Percentiles rank a stretch among this genome's conserved stretches.
These are phyloP conservation scores for Syzygium malaccense DNA, from an alignment of 441 rosid genomes.

Conservation along the genomic window DNA sequence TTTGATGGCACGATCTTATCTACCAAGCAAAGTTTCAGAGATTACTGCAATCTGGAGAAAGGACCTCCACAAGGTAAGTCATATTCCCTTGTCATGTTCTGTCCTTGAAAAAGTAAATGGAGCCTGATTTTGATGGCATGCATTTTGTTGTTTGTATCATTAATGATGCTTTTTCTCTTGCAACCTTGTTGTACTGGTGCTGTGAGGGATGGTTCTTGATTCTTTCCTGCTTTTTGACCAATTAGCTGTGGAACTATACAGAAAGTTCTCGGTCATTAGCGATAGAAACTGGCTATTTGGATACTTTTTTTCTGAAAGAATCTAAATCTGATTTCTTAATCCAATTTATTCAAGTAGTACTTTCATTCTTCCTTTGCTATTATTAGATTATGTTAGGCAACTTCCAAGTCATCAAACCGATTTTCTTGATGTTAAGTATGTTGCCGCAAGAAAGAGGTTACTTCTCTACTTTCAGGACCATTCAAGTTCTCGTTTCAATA, in stretches of 20 bases:
- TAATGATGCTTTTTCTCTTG: neutral
- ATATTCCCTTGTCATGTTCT: constrained; percentile 1
- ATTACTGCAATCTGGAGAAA: constrained; percentile 91
- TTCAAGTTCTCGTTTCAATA: neutral
- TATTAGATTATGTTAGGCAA: neutral
- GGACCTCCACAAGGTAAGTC: constrained; percentile 74
- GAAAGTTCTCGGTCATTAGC: neutral
- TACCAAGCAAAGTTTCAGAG: constrained; percentile 94
- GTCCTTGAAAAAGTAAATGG: neutral
- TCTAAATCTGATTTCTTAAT: neutral
- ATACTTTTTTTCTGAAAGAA: neutral
- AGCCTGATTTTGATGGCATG: neutral
- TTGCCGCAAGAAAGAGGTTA: neutral
- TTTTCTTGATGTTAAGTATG: neutral
- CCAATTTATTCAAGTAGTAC: neutral
- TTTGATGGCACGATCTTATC: constrained; percentile 94
- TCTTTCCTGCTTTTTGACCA: neutral
- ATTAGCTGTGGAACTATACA: neutral
- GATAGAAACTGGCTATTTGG: neutral
- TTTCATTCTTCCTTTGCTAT: neutral
- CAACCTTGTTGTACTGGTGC: neutral
- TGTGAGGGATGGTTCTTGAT: neutral
- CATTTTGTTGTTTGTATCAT: neutral
- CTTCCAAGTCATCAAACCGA: neutral
- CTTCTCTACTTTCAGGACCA: neutral